phyloP scores from a whole-genome alignment of 1,284 basidiomycete genomes.

The Boletus chippewaensis region DNA sequence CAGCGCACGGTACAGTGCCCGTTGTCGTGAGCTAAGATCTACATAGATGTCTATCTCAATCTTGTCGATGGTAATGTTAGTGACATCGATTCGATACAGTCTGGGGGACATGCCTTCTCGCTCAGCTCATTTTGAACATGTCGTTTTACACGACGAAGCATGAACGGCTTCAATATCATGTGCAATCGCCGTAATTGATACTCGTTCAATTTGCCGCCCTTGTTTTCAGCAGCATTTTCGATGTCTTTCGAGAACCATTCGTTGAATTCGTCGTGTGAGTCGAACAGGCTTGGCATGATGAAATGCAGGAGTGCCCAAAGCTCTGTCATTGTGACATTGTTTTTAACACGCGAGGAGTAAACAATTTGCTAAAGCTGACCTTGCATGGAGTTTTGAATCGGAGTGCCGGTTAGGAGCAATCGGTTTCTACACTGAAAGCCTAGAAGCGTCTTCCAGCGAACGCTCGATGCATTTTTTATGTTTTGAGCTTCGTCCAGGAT shows the following conservation, averaged over 20 bases:
- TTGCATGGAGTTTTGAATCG: conserved; percentile 99
- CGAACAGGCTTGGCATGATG: conserved; percentile 99
- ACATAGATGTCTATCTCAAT: conserved; percentile 97
- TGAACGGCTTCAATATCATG: conserved; percentile 99
- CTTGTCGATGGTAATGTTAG: conserved; percentile 36
- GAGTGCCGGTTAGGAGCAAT: conserved; percentile 92
- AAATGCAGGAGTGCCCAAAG: conserved; percentile 99
- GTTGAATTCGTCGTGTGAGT: conserved; percentile 99
- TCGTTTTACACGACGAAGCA: conserved; percentile 95
- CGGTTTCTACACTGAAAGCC: conserved; percentile 97
- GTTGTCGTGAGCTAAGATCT: conserved; percentile 90
- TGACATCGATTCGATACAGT: background rate
- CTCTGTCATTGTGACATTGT: conserved; percentile 51
- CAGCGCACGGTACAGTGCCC: conserved; percentile 86
- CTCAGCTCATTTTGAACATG: conserved; percentile 99
- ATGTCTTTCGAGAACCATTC: conserved; percentile 99
- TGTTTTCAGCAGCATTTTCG: conserved; percentile 90
- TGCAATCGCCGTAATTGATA: conserved; percentile 93
- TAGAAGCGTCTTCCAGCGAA: conserved; percentile 95
- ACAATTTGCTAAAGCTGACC: conserved; percentile 43
- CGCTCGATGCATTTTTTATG: conserved; percentile 97
- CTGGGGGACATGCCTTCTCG: conserved; percentile 69
- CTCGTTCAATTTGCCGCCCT: conserved; percentile 87
- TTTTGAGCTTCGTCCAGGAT: conserved; percentile 99
- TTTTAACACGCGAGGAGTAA: conserved; percentile 9